Evolutionary conservation across 2,329 filamentous ascomycete genomes (phyloP), one percentile per base, ranked within the genome.

Genomic region (Calonectria ilicicola): DNA sequence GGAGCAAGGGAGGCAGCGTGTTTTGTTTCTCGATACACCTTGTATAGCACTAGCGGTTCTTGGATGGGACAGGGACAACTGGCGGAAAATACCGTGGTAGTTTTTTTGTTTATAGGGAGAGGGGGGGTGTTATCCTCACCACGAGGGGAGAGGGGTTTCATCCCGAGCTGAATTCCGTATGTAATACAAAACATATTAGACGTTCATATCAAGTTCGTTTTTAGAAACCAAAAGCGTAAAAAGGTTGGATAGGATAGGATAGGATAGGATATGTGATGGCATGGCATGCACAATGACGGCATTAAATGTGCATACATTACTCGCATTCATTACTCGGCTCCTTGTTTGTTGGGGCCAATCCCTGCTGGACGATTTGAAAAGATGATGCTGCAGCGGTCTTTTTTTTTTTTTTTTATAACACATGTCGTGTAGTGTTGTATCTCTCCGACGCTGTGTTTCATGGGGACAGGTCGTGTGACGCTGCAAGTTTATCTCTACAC

Each of bases 121-220:
- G n/a, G n/a, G n/a, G 32, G 32, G 21, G 32, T 9, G 21, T 19
- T 21, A 23, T 40, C 32, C 26, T 58, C 23, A n/a, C 42, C 32
- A 27, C n/a, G n/a, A 26, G 14, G 38, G 40, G 21, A n/a, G 42
- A 26, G 42, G 46, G 46, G 10, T 27, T 38, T 15, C 35, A 35
- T 26, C 35, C 38, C 35, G 44, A 29, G 66, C 27, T 69, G 46
- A 46, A 40, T 69, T 69, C 66, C 66, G 56, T 69, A 63, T 63
- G 66, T 69, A 69, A 53, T 69, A 69, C 66, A 69, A 49, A 63
- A 26, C 40, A 40, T 53, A 63, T 47, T 62, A 68, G 56, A 68
- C 51, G 47, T 40, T 60, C n/a, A 53, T 65, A 19, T n/a, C 49
- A 29, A 62, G 19, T 29, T 42, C 14, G 19, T 29, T 42, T n/a